These are phyloP conservation scores for Boletus sp. DNA, from an alignment of 768 basidiomycete species.

Conservation along the genomic window DNA sequence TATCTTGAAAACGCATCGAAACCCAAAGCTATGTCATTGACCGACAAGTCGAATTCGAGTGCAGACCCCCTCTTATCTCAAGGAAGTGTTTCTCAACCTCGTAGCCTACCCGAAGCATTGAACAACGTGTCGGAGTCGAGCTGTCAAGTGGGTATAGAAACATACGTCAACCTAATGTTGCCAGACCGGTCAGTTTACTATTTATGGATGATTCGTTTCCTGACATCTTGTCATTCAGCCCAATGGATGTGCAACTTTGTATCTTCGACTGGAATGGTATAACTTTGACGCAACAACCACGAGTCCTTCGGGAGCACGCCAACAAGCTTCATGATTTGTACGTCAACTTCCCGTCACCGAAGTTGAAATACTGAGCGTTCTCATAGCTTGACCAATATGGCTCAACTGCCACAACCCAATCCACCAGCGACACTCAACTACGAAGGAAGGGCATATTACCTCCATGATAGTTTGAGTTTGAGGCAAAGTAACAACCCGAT, in stretches of 20 bases:
- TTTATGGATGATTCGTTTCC: neutral
- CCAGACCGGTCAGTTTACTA: conserved; percentile 47
- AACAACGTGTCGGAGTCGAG: conserved; percentile 4
- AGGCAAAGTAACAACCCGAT: conserved; percentile 39
- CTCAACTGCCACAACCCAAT: conserved; percentile 38
- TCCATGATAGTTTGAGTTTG: conserved; percentile 46
- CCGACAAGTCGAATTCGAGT: neutral
- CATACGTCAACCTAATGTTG: conserved; percentile 47
- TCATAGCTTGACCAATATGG: conserved; percentile 33
- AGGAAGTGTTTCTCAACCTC: neutral
- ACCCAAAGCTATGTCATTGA: neutral
- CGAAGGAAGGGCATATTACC: conserved; percentile 40
- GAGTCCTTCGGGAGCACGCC: conserved; percentile 40
- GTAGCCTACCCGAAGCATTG: neutral
- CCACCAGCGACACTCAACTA: conserved; percentile 43
- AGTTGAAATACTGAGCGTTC: conserved; percentile 4
- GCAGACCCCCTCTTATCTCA: neutral
- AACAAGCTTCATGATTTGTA: conserved; percentile 42
- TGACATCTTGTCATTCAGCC: conserved; percentile 32
- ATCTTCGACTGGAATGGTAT: conserved; percentile 34
- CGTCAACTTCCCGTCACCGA: conserved; percentile 16
- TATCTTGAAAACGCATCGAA: neutral
- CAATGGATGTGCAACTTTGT: conserved; percentile 56
- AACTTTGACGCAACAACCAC: conserved; percentile 35
- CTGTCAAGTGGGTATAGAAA: conserved; percentile 39